Evolutionary conservation across 345 rosid species (phyloP).

Genomic region (Linum trigynum): DNA sequence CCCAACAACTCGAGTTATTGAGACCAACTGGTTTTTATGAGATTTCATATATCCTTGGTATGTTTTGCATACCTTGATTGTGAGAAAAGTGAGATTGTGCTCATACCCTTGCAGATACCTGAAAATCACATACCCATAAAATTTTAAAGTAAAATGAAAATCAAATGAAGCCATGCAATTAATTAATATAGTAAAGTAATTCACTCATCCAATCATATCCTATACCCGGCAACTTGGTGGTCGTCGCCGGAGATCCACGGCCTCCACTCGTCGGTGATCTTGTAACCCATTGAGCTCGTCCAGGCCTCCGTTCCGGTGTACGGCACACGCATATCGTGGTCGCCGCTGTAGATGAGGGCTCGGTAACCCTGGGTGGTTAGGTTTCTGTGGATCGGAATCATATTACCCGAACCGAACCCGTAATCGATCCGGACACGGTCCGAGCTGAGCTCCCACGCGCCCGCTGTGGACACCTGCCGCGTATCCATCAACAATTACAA

Average conservation of each 20-base stretch:
- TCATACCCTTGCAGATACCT: slow-evolving; percentile 49
- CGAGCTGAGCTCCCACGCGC: slow-evolving; percentile 46
- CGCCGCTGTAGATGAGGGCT: slow-evolving; percentile 35
- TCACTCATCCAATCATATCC: background rate
- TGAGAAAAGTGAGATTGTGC: slow-evolving; percentile 39
- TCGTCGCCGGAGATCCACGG: slow-evolving; percentile 24
- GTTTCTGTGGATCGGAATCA: slow-evolving; percentile 37
- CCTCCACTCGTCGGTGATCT: slow-evolving; percentile 34
- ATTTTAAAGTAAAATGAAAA: background rate
- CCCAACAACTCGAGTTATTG: too few relatives aligned
- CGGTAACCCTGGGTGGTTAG: slow-evolving; percentile 38
- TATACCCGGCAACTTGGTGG: slow-evolving; percentile 38
- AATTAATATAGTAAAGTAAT: background rate
- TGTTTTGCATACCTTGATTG: slow-evolving; percentile 32
- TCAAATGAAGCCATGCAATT: background rate
- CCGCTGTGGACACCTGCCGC: slow-evolving; percentile 23
- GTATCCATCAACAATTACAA: too few relatives aligned
- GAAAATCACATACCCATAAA: slow-evolving; percentile 16
- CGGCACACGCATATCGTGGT: slow-evolving; percentile 55
- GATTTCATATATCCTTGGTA: too few relatives aligned
- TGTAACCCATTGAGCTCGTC: slow-evolving; percentile 42
- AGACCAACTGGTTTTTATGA: too few relatives aligned
- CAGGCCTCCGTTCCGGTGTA: slow-evolving; percentile 49
- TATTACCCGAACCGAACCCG: slow-evolving; percentile 28
- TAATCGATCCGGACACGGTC: background rate